Base-by-base conservation (phyloP, 495 filamentous ascomycete genomes). In the Hapsidospora chrysogenum region DNA sequence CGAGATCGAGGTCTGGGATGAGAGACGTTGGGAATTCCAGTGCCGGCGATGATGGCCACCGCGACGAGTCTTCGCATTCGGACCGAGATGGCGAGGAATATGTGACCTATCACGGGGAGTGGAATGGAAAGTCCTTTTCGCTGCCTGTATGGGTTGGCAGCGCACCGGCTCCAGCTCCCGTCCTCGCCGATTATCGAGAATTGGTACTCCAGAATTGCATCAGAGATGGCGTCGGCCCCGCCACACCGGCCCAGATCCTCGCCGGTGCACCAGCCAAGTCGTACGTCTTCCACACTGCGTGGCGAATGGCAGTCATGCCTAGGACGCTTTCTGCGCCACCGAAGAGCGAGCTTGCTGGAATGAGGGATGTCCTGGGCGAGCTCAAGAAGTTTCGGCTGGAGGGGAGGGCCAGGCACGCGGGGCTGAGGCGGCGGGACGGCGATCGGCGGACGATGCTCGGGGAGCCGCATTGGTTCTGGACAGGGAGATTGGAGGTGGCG, bases 181-280 rank as follows among this genome's bases (percentile, higher is more conserved):
- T 56, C 5, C 48, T 56, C 31, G 50, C 47, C 25, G 53, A 49
- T 21, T 66, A 66, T 42, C 52, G 53, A 45, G 49, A 43, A 27
- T 49, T 57, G 37, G 35, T 58, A 15, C 45, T 46, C 17, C 18
- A 53, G n/a, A 19, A 41, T 1, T 23, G 29, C 3, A 33, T 63
- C 3, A 44, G 44, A n/a, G 17, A 37, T 19, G 31, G 46, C 20
- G 31, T 52, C 10, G 46, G 44, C 6, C 60, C 60, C 3, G 59
- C 54, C 6, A 50, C 50, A 9, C 59, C 60, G 2, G 46, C 40
- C 31, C 59, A 66, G 22, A 44, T 60, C 9, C 46, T 42, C 1
- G 54, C 60, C 0, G 62, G 62, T 6, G 57, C 57, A 30, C 62
- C 62, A 14, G 23, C 44, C 6, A 38, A 54, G 1, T 33, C 36